A percentile compares a stretch with the other conserved stretches of the same genome.
Conservation (phyloP, 352 stramenopile species). For the Phytophthora megakarya region DNA sequence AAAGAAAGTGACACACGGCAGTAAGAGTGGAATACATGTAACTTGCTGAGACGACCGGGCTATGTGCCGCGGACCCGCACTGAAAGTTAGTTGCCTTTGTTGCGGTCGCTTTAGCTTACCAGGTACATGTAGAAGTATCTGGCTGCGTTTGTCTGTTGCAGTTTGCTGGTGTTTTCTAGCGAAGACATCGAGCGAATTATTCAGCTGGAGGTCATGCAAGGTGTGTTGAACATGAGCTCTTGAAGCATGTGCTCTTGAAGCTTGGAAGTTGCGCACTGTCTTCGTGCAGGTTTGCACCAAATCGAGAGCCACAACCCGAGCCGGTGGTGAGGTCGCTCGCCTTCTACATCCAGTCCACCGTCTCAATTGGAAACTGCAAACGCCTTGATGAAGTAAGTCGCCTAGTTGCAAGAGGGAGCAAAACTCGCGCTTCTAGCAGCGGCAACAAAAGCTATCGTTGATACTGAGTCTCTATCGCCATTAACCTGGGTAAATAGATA, state of each 20-base stretch:
- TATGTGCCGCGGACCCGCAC: not conserved
- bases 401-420: not conserved
- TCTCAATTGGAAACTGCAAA: not conserved
- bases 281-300: constrained; percentile 29
- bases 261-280: constrained; percentile 4
- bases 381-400: too few species aligned
- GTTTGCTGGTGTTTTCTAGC: not conserved
- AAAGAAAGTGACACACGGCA: constrained; percentile 17
- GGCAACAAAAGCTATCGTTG: too few species aligned
- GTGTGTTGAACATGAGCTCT: not conserved
- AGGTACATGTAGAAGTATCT: too few species aligned
- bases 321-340: constrained; percentile 17
- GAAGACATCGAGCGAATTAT: not conserved
- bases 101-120: too few species aligned
- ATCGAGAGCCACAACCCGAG: constrained; percentile 20
- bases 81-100: constrained; percentile 26
- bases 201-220: not conserved
- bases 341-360: not conserved
- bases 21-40: constrained; percentile 15
- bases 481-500: not conserved
- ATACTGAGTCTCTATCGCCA: too few species aligned
- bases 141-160: not conserved
- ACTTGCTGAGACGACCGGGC: not conserved
- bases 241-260: not conserved
- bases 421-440: not conserved